Conservation (phyloP, 768 basidiomycete species). For the Leccinum incarnatum region DNA sequence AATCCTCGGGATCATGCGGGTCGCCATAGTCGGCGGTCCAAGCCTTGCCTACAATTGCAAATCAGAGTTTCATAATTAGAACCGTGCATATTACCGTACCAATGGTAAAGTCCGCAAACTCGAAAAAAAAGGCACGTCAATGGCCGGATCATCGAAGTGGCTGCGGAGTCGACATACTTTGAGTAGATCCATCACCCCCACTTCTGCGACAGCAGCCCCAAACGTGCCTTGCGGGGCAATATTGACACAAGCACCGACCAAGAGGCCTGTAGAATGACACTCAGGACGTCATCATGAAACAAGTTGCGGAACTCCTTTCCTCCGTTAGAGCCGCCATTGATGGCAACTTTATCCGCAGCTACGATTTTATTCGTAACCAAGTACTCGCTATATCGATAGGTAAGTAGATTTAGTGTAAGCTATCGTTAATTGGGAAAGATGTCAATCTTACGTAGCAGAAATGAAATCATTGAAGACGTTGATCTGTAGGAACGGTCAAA, state of each 20-base stretch:
- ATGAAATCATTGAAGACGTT: constrained; percentile 85
- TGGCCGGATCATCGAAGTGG: neutral
- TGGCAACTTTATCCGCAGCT: constrained; percentile 65
- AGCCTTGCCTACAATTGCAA: constrained; percentile 47
- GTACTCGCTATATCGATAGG: constrained; percentile 47
- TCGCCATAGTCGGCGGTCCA: constrained; percentile 83
- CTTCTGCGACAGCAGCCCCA: constrained; percentile 78
- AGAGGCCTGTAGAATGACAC: constrained; percentile 47
- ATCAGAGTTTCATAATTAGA: constrained; percentile 9
- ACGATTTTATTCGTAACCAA: constrained; percentile 72
- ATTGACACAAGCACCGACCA: constrained; percentile 83
- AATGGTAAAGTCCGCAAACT: constrained; percentile 78
- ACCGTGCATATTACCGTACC: constrained; percentile 36
- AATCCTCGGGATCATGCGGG: constrained; percentile 71
- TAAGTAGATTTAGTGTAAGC: neutral
- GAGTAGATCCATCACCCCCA: constrained; percentile 77
- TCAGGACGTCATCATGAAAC: neutral
- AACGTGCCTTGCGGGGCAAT: constrained; percentile 73
- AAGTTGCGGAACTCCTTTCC: constrained; percentile 38
- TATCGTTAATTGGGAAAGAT: neutral
- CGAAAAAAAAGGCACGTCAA: neutral
- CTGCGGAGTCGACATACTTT: constrained; percentile 44
- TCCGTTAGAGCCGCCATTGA: constrained; percentile 82
- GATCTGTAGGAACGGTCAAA: constrained; percentile 36
- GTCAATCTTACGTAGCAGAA: constrained; percentile 60